Evolutionary conservation across 129 eudicot species (phyloP).

Genomic region (Flaveria bidentis): DNA sequence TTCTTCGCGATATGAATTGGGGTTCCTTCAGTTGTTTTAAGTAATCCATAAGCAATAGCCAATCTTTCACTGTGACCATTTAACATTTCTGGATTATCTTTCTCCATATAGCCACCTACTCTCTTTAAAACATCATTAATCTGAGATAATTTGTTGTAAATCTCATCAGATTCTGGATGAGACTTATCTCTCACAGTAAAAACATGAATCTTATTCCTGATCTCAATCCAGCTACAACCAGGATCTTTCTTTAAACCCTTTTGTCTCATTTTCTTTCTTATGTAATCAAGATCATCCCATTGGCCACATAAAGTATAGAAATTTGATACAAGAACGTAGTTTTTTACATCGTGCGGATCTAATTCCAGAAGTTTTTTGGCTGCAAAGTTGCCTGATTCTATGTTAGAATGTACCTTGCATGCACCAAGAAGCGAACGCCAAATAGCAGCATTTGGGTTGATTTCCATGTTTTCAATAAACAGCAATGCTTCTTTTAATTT

Average conservation of each 20-base stretch:
- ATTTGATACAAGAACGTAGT: slow-evolving; percentile 79
- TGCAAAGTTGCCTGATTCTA: slow-evolving; percentile 62
- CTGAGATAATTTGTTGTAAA: slow-evolving; percentile 49
- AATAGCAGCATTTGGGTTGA: slow-evolving; percentile 58
- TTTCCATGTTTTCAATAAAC: slow-evolving; percentile 58
- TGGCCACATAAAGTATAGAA: slow-evolving; percentile 53
- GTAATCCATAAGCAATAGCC: slow-evolving; percentile 76
- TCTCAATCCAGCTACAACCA: slow-evolving; percentile 96
- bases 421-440: slow-evolving; percentile 89
- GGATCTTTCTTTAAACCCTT: slow-evolving; percentile 80
- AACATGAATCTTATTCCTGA: slow-evolving; percentile 58
- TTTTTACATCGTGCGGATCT: slow-evolving; percentile 63
- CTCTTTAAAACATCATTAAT: slow-evolving; percentile 54
- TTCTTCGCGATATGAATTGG: slow-evolving; percentile 78
- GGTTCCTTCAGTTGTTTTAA: slow-evolving; percentile 42
- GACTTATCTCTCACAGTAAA: slow-evolving; percentile 66
- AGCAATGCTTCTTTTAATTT: slow-evolving; percentile 62
- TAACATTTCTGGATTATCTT: slow-evolving; percentile 61
- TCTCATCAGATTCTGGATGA: slow-evolving; percentile 61
- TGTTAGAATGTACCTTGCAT: slow-evolving; percentile 57
- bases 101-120: slow-evolving; percentile 59
- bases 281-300: slow-evolving; percentile 70
- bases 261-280: slow-evolving; percentile 65
- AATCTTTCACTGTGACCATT: slow-evolving; percentile 77
- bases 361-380: slow-evolving; percentile 61